Conservation (phyloP, 192 early-diverging fungal genomes). For the Backusella liffmaniae region DNA sequence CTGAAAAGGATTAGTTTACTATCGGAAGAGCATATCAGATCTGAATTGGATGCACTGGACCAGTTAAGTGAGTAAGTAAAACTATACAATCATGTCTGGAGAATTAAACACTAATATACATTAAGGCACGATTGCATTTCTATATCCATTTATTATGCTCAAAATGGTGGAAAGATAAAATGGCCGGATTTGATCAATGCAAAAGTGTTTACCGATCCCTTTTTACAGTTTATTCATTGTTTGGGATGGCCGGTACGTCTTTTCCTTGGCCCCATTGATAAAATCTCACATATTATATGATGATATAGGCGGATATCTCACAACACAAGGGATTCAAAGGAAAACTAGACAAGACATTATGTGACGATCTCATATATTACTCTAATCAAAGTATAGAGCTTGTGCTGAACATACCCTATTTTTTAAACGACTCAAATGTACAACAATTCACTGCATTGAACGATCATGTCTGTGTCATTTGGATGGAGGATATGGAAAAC, state of each 20-base stretch:
- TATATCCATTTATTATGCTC: background rate
- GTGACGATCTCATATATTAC: conserved; percentile 68
- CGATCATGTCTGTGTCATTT: conserved; percentile 66
- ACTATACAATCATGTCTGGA: background rate
- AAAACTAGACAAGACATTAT: conserved; percentile 46
- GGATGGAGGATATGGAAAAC: conserved; percentile 63
- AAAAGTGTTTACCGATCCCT: background rate
- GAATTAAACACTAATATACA: too few species aligned
- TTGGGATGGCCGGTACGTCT: background rate
- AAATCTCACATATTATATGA: background rate
- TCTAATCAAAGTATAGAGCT: conserved; percentile 62
- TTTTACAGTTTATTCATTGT: background rate
- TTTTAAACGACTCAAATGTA: conserved; percentile 36
- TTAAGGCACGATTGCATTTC: background rate
- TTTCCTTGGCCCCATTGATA: background rate
- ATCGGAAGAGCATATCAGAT: conserved; percentile 54
- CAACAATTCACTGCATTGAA: conserved; percentile 47
- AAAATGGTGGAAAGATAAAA: background rate
- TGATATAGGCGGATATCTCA: conserved; percentile 46
- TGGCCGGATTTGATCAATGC: background rate
- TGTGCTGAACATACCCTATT: conserved; percentile 69
- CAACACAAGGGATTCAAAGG: conserved; percentile 64
- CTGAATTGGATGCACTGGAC: conserved; percentile 59
- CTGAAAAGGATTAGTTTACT: conserved; percentile 51
- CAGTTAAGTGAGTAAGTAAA: conserved; percentile 60